Base-by-base conservation (phyloP, 768 basidiomycete species). In the Boletus bicolor region DNA sequence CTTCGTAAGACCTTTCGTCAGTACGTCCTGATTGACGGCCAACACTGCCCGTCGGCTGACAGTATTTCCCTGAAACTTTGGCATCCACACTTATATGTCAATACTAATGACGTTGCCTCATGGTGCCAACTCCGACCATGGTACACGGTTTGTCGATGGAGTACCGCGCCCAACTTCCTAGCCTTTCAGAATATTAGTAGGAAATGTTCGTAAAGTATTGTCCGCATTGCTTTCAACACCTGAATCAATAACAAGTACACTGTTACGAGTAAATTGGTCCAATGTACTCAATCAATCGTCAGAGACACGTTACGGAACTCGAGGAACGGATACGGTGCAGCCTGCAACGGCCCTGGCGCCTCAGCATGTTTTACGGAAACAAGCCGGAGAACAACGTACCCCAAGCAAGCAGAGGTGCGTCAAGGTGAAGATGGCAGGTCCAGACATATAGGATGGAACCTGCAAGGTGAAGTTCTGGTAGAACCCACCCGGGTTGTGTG, bases 391-490 rank as follows among this genome's bases (percentile, higher is more conserved):
- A 21, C 5, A 19, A 58, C 65, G 14, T 48, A 69, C 68, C 56
- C 70, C 70, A 32, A 72, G 51, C 55, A 72, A 54, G 55, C 70
- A 66, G 11, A 68, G 53, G 32, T 70, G 70, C 0, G 66, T 68
- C 56, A 70, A 51, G 8, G 68, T 68, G 45, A 72, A 68, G 38
- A 70, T 57, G 34, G 70, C 68, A 28, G 53, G 64, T 50, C 70
- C 70, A 12, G 42, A 1, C 39, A 56, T 17, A n/a, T 48, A 59
- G 4, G 12, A 0, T 0, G 61, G 9, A 4, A 70, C 21, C n/a
- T 58, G 59, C 15, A 72, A 14, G 14, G 62, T 57, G 26, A 72
- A 71, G 53, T 72, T 63, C 55, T 72, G 66, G 49, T 71, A 71
- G 51, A 11, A 62, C 26, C 66, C 68, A 12, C 59, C 60, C 7